Percentiles rank a stretch among this genome's conserved stretches.
These are phyloP conservation scores for Talaromyces sp. DNA, from an alignment of 2,329 filamentous ascomycete genomes.

Conservation along the genomic window DNA sequence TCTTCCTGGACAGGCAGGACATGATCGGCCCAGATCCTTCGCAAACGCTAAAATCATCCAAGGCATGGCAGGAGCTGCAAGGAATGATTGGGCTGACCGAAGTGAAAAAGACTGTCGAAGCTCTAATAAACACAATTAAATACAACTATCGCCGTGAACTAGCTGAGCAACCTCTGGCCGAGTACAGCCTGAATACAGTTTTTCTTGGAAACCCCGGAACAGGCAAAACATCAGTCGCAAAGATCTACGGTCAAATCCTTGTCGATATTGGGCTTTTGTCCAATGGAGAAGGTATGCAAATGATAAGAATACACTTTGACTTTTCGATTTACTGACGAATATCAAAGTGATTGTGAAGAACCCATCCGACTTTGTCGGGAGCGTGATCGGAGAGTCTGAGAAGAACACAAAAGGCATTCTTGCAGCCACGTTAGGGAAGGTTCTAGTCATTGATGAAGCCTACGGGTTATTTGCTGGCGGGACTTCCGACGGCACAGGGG, in stretches of 20 bases:
- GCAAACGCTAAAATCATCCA: conserved; percentile 46
- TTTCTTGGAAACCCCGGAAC: conserved; percentile 70
- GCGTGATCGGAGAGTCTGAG: conserved; percentile 61
- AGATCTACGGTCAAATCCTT: conserved; percentile 64
- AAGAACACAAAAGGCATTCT: conserved; percentile 67
- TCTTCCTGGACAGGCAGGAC: conserved; percentile 60
- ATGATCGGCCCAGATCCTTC: conserved; percentile 65
- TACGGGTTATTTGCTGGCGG: conserved; percentile 55
- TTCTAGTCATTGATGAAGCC: conserved; percentile 75
- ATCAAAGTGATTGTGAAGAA: conserved; percentile 63
- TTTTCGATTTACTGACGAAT: conserved; percentile 12
- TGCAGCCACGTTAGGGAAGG: conserved; percentile 61
- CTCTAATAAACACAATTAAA: conserved; percentile 57
- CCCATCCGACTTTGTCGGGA: conserved; percentile 67
- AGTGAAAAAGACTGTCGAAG: conserved; percentile 58
- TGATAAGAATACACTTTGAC: neutral
- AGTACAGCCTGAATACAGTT: conserved; percentile 62
- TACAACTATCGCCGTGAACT: conserved; percentile 64
- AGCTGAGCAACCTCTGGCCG: conserved; percentile 52
- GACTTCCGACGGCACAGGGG: conserved; percentile 20
- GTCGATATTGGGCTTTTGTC: conserved; percentile 62
- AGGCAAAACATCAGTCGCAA: conserved; percentile 70
- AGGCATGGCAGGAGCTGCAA: conserved; percentile 56
- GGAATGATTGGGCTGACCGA: conserved; percentile 53
- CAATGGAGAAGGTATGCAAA: conserved; percentile 58